Conservation (phyloP, 129 eudicot genomes). For the Centella asiatica region DNA sequence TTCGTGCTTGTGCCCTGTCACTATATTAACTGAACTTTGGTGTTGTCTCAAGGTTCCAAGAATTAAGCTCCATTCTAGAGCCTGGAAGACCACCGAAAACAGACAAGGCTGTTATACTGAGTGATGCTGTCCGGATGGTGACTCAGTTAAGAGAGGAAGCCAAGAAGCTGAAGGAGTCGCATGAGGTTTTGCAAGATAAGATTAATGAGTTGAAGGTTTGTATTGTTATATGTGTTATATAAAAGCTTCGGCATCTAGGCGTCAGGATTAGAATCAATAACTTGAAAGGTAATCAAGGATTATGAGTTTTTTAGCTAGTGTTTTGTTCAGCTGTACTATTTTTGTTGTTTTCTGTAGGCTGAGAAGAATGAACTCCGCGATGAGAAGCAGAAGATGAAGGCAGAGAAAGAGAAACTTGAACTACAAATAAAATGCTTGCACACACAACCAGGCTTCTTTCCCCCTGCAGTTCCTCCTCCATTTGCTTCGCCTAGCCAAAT, state of each 20-base stretch:
- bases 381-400: slow-evolving; percentile 60
- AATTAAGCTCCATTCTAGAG: slow-evolving; percentile 51
- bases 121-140: slow-evolving; percentile 61
- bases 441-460: slow-evolving; percentile 44
- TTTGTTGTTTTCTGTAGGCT: slow-evolving; percentile 28
- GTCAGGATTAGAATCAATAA: too few species aligned
- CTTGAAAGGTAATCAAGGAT: too few species aligned
- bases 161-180: slow-evolving; percentile 44
- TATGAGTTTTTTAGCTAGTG: too few species aligned
- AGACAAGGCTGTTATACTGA: slow-evolving; percentile 57
- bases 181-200: slow-evolving; percentile 36
- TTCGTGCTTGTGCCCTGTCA: background rate
- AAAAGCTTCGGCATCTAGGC: too few species aligned
- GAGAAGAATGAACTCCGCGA: slow-evolving; percentile 76
- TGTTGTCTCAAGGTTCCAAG: slow-evolving; percentile 55
- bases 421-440: slow-evolving; percentile 39
- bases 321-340: background rate
- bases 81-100: slow-evolving; percentile 66
- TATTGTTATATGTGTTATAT: background rate
- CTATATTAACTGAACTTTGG: slow-evolving; percentile 3
- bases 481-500: slow-evolving; percentile 30
- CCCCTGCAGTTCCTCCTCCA: slow-evolving; percentile 37
- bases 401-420: slow-evolving; percentile 62
- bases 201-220: slow-evolving; percentile 67
- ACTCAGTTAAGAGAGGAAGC: slow-evolving; percentile 58